Base-by-base conservation (phyloP, 192 early-diverging fungal genomes). In the Funneliformis geosporum region DNA sequence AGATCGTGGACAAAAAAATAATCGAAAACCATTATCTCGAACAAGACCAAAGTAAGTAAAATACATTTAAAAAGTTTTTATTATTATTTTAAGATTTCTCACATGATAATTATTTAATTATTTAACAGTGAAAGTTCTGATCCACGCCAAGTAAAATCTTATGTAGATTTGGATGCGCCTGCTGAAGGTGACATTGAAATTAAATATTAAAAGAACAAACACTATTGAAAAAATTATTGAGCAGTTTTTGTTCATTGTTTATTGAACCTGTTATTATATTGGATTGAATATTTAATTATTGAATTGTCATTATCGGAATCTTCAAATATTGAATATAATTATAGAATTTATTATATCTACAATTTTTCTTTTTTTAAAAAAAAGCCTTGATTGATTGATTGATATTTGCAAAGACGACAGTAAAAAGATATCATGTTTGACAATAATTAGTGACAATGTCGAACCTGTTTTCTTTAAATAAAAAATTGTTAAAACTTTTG, bases 161-260 rank as follows among this genome's bases (percentile, higher is more conserved):
- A 97, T 77, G 91, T 94, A 50, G 96, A 97, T 79, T 83, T 97
- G 43, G 96, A 97, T 84, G 93, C 93, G 59, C 95, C 95, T 6
- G 93, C 91, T 27, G 93, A 93, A 65, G 91, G 89, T 28, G 92
- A 91, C 55, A 86, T 90, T 71, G 92, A 94, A 73, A 80, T 88
- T 46, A 88, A 90, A 67, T 86, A 86, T 68, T 78, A 44, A 78
- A 9, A 42, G 14, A 5, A 55, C 14, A 16, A 12, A 18, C 21
- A 16, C 47, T 12, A 50, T 16, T 50, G 47, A 33, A 33, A 33
- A 33, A 33, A 47, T 47, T 50, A 50, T 14, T 50, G 47, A 50
- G 14, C 47, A 0, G 12, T 50, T 50, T 50, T 8, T 0, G 47
- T 50, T 33, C 33, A 50, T 50, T 50, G 47, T 16, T 16, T 10